These are phyloP conservation scores for Ophiosphaerella korrae DNA, from an alignment of 2,329 filamentous ascomycete genomes.

Conservation along the genomic window DNA sequence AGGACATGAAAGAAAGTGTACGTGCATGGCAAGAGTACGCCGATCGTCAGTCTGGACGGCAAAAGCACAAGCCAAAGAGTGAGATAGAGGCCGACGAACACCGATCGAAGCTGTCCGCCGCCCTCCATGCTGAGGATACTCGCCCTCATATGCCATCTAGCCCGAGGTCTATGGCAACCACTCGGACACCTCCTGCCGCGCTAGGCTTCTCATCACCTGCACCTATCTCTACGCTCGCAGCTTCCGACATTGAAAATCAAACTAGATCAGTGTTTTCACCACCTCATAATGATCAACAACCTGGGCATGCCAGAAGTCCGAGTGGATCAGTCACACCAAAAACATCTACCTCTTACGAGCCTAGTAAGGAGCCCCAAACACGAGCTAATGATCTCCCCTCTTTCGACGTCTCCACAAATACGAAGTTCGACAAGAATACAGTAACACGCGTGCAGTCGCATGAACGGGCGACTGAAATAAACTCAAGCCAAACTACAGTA, in stretches of 20 bases:
- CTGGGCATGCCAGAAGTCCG: not conserved
- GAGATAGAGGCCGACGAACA: slow-evolving; percentile 14
- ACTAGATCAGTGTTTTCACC: not conserved
- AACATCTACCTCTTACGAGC: not conserved
- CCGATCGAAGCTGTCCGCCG: slow-evolving; percentile 3
- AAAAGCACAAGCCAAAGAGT: slow-evolving; percentile 24
- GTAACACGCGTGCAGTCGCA: slow-evolving; percentile 1
- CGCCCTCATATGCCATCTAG: slow-evolving; percentile 28
- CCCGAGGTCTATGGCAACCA: slow-evolving; percentile 20
- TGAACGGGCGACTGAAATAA: slow-evolving; percentile 17
- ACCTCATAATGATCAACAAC: not conserved
- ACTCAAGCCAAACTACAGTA: slow-evolving; percentile 54
- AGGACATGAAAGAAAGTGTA: slow-evolving; percentile 48
- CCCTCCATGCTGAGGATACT: slow-evolving; percentile 13
- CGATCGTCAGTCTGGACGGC: slow-evolving; percentile 35
- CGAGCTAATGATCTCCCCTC: not conserved
- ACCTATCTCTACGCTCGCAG: slow-evolving; percentile 10
- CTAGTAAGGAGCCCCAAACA: not conserved
- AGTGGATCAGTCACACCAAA: slow-evolving; percentile 14
- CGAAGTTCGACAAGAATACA: not conserved
- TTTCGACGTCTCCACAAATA: not conserved
- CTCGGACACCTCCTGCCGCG: slow-evolving; percentile 20
- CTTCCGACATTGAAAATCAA: not conserved
- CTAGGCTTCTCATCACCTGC: slow-evolving; percentile 24
- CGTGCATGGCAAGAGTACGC: slow-evolving; percentile 46